Evolutionary conservation across 805 yeast species (phyloP), one percentile per base, ranked within the genome.

Genomic region (Metschnikowia cubensis): DNA sequence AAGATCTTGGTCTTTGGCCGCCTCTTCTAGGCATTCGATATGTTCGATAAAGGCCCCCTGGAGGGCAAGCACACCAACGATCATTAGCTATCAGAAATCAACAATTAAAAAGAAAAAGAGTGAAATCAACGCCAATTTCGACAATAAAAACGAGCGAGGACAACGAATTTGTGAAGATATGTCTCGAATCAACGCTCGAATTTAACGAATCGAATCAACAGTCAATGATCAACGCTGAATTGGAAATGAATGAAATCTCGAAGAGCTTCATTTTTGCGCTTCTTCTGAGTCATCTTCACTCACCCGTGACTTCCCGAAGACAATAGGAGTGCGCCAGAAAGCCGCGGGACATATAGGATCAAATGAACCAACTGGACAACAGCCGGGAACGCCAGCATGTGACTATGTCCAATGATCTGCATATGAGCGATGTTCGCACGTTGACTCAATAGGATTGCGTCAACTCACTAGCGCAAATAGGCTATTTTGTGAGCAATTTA

Each of bases 11-110:
- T 40, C 36, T 25, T 33, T 45, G 2, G 63, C 46, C 1, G 60
- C 46, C 18, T 44, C 45, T 31, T 50, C 39, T 31, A 57, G 47
- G 55, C 74, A 69, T 11, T 65, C 59, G 6, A 83, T 66, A 62
- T 87, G 95, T 59, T 87, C 95, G 15, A 69, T 63, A 60, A 85
- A 87, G 0, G 94, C 91, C 5, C 95, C 95, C 62, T 87, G 95
- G 17, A 87, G 73, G 0, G 92, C 87, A 47, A 87, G 65, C 1
- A 87, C 90, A 3, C 95, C 95, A 10, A 87, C 72, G 3, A 42
- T 42, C 45, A 42, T 42, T 17, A 25, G 29, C 4, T 3, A 35
- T 35, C 15, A 14, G 13, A 34, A 17, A 17, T 4, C 18, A 35
- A 35, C 15, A 17, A 10, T 17, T 8, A 11, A 13, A 37, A 21